phyloP scores from a whole-genome alignment of 2,329 filamentous ascomycete species.

The Venturia effusa region DNA sequence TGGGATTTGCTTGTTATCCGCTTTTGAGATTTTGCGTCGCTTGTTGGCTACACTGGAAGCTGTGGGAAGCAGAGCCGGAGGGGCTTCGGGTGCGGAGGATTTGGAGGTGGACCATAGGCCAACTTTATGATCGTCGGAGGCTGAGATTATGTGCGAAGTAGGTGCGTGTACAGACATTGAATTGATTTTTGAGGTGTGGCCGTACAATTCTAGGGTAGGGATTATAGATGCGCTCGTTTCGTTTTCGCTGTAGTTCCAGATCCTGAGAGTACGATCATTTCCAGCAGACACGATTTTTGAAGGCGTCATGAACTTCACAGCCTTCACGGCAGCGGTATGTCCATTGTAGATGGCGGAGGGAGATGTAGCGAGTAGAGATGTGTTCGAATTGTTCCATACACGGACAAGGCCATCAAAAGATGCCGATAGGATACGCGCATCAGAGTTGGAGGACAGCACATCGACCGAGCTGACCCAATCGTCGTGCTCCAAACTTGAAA shows the following conservation, averaged over 20 bases:
- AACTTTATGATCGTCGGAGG: slow-evolving; percentile 70
- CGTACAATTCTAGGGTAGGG: slow-evolving; percentile 71
- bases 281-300: slow-evolving; percentile 72
- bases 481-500: slow-evolving; percentile 91
- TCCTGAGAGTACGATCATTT: slow-evolving; percentile 70
- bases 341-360: slow-evolving; percentile 52
- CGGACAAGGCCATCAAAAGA: slow-evolving; percentile 84
- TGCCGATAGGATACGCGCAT: slow-evolving; percentile 70
- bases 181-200: slow-evolving; percentile 66
- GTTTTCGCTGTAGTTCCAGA: slow-evolving; percentile 79
- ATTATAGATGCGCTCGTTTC: slow-evolving; percentile 40
- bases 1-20: slow-evolving; percentile 52
- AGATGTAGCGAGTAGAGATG: slow-evolving; percentile 68
- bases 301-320: slow-evolving; percentile 71
- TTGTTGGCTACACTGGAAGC: slow-evolving; percentile 56
- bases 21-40: slow-evolving; percentile 59
- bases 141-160: slow-evolving; percentile 71
- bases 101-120: slow-evolving; percentile 85
- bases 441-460: slow-evolving; percentile 60
- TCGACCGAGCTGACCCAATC: slow-evolving; percentile 92
- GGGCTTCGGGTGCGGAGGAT: slow-evolving; percentile 62
- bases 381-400: slow-evolving; percentile 77
- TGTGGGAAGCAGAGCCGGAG: slow-evolving; percentile 56
- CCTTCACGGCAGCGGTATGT: slow-evolving; percentile 66
- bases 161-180: slow-evolving; percentile 62